These are phyloP conservation scores for Solanum arcanum DNA, from an alignment of 257 asterid genomes.

Conservation along the genomic window DNA sequence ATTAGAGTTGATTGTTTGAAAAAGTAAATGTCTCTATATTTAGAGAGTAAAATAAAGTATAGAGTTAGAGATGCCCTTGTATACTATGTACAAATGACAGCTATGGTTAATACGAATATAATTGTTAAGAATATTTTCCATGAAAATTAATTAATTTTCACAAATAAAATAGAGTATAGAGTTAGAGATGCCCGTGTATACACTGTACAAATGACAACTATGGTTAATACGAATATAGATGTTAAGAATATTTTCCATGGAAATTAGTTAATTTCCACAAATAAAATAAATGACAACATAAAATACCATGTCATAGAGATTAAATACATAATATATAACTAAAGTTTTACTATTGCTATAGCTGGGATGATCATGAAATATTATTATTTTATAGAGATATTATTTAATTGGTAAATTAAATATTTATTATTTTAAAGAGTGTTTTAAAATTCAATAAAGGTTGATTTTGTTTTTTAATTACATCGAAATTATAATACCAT, in stretches of 20 bases:
- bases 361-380: no score
- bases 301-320: neutral
- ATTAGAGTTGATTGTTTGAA: accelerated
- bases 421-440: no score
- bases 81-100: neutral
- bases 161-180: neutral
- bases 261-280: neutral
- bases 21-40: no score
- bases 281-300: neutral
- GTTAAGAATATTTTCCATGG: neutral
- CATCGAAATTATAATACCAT: no score
- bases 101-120: neutral
- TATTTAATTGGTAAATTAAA: no score
- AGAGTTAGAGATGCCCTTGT: no score
- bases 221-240: neutral
- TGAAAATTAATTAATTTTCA: neutral
- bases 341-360: no score
- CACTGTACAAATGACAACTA: neutral
- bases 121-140: neutral
- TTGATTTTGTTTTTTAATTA: no score
- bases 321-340: no score
- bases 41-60: no score
- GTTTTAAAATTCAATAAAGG: no score
- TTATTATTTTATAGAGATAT: no score
- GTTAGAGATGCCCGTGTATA: neutral